A percentile compares a stretch with the other conserved stretches of the same genome.
Evolutionary conservation across 306 rosid species (phyloP).

Genomic region (Quercus bicolor): DNA sequence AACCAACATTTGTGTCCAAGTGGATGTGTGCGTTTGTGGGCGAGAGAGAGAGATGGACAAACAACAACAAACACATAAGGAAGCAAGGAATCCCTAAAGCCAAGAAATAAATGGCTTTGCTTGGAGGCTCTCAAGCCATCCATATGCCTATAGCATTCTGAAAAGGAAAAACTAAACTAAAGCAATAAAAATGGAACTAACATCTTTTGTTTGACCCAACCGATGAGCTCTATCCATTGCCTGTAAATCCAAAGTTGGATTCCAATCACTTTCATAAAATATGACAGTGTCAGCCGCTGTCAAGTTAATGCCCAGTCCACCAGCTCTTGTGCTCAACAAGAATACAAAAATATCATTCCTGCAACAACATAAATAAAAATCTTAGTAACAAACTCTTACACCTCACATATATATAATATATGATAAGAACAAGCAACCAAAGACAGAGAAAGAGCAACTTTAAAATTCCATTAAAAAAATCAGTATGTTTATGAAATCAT

Average conservation of each 20-base stretch:
- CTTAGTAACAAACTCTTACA: background rate
- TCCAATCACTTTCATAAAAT: conserved; percentile 99
- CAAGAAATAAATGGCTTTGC: background rate
- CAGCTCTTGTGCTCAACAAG: conserved; percentile 97
- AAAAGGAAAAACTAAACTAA: background rate
- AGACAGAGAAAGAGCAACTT: background rate
- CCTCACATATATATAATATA: background rate
- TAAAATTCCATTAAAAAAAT: background rate
- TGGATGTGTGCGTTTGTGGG: background rate
- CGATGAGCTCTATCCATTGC: conserved; percentile 99
- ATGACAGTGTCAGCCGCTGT: conserved; percentile 99
- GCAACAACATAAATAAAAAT: conserved; percentile 31
- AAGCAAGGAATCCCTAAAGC: conserved; percentile 3
- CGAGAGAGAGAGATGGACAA: background rate
- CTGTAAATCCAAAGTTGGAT: conserved; percentile 94
- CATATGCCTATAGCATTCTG: background rate
- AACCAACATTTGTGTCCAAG: background rate
- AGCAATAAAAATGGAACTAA: conserved; percentile 34
- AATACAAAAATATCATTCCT: conserved; percentile 94
- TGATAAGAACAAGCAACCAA: background rate
- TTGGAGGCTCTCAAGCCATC: background rate
- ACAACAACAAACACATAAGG: background rate
- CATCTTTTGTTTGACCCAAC: conserved; percentile 97
- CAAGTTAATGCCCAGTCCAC: conserved; percentile 98
- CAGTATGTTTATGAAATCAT: conserved; percentile 22